Evolutionary conservation across 352 stramenopile species (phyloP), one percentile per base, ranked within the genome.

Genomic region (Phytophthora chlamydospora): DNA sequence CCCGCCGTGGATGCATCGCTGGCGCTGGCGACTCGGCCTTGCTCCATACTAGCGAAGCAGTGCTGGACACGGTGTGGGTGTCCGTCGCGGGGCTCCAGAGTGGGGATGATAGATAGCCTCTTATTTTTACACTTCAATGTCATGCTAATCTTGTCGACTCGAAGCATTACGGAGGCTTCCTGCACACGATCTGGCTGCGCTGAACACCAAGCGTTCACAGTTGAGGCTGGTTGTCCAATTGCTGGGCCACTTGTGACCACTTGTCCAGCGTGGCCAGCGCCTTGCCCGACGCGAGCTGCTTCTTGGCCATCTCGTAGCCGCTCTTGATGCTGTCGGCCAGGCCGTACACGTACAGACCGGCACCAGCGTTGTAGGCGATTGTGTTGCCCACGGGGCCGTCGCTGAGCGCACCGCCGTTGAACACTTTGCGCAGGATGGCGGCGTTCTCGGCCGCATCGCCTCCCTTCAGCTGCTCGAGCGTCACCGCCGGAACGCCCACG

Each of bases 271-370:
- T 91, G 46, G 44, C 49, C 14, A 93, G 66, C 34, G 73, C 85
- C 13, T 83, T 75, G 12, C 92, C 91, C 19, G 80, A 83, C 32
- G 56, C 69, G 24, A 98, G 71, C 49, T 89, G 79, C 21, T 70
- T 73, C 65, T 83, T 85, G 10, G 91, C 93, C 64, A 93, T 75
- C 59, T 90, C 75, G 58, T 97, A 96, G 21, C 91, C 90, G 38
- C 69, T 82, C 71, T 97, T 93, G 49, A 97, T 90, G 27, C 78
- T 97, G 56, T 89, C 72, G 0, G 80, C 82, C n/a, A 95, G 51
- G 1, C 97, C 97, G 75, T 99, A 99, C 4, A 99, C 96, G 70
- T 99, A 99, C 56, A 98, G 88, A 12, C 96, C 97, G 1, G 98
- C 90, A 36, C 96, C 97, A 24, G 97, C 97, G 75, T 99, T 99